phyloP scores from a whole-genome alignment of 352 stramenopile species.

The Pythium periplocum region DNA sequence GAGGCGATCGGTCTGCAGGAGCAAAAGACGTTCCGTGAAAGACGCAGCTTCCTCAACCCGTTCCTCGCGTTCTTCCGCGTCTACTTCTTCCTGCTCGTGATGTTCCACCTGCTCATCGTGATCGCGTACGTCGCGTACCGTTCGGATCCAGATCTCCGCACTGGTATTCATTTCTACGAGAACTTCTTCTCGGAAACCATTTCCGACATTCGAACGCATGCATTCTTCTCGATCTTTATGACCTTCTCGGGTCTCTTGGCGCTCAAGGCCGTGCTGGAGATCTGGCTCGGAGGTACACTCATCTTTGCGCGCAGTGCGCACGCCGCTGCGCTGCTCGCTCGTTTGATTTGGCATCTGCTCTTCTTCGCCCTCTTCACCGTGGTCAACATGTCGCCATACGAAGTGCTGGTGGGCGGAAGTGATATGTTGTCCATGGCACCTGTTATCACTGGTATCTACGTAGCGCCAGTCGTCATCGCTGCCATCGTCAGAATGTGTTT shows the following conservation, averaged over 20 bases:
- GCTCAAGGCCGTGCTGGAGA: slow-evolving; percentile 72
- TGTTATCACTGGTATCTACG: slow-evolving; percentile 46
- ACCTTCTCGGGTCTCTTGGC: slow-evolving; percentile 52
- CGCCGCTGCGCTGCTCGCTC: slow-evolving; percentile 54
- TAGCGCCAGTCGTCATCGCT: slow-evolving; percentile 50
- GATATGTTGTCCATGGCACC: slow-evolving; percentile 62
- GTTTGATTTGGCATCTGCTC: slow-evolving; percentile 74
- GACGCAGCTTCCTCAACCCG: slow-evolving; percentile 75
- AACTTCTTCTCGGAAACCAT: slow-evolving; percentile 70
- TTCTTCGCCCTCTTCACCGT: slow-evolving; percentile 76
- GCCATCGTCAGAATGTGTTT: slow-evolving; percentile 69
- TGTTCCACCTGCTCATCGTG: slow-evolving; percentile 72
- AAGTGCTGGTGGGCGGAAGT: slow-evolving; percentile 47
- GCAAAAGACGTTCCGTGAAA: slow-evolving; percentile 85
- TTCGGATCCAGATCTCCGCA: slow-evolving; percentile 45
- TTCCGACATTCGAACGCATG: slow-evolving; percentile 62
- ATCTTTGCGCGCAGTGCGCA: slow-evolving; percentile 61
- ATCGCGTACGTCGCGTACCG: slow-evolving; percentile 80
- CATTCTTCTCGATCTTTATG: slow-evolving; percentile 72
- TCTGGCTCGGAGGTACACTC: slow-evolving; percentile 76
- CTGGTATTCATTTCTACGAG: slow-evolving; percentile 63
- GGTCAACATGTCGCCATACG: slow-evolving; percentile 64
- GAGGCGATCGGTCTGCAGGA: slow-evolving; percentile 59
- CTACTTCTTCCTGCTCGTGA: slow-evolving; percentile 84
- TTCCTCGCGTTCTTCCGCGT: slow-evolving; percentile 82